Evolutionary conservation across 225 moss, liverwort and hornwort species (phyloP).

Genomic region (Antitrichia curtipendula): DNA sequence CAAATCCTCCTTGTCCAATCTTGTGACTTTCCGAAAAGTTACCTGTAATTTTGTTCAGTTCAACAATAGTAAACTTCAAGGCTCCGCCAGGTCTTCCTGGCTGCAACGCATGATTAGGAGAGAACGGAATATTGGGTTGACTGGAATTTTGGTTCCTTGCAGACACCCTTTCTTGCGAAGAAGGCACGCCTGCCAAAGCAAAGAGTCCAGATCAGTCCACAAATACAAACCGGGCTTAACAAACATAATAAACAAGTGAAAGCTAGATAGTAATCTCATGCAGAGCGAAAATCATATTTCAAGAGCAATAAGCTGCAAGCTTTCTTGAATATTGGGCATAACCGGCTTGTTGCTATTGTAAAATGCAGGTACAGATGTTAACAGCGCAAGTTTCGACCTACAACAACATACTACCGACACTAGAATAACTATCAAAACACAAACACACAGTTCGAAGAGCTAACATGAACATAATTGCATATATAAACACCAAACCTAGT

Average conservation of each 20-base stretch:
- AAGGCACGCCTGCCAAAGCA: slow-evolving; percentile 7
- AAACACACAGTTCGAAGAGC: neutral
- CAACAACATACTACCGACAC: neutral
- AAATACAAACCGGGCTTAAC: neutral
- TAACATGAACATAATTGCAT: neutral
- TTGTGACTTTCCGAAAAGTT: slow-evolving; percentile 87
- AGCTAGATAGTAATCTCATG: neutral
- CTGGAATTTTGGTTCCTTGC: neutral
- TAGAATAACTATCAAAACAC: neutral
- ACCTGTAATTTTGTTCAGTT: slow-evolving; percentile 68
- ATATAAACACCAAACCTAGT: neutral
- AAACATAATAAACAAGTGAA: neutral
- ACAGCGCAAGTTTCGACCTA: neutral
- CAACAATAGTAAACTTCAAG: slow-evolving; percentile 68
- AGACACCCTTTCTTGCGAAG: slow-evolving; percentile 22
- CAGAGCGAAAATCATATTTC: neutral
- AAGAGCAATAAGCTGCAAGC: neutral
- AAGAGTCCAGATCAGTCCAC: neutral
- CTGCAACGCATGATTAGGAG: slow-evolving; percentile 18
- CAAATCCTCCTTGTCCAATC: slow-evolving; percentile 96
- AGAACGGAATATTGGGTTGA: slow-evolving; percentile 5
- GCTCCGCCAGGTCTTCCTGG: slow-evolving; percentile 30
- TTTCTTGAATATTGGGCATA: neutral
- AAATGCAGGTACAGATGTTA: neutral
- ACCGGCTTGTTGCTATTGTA: neutral